Base-by-base conservation (phyloP, 2,329 filamentous ascomycete species). In the Trichoderma afroharzianum region DNA sequence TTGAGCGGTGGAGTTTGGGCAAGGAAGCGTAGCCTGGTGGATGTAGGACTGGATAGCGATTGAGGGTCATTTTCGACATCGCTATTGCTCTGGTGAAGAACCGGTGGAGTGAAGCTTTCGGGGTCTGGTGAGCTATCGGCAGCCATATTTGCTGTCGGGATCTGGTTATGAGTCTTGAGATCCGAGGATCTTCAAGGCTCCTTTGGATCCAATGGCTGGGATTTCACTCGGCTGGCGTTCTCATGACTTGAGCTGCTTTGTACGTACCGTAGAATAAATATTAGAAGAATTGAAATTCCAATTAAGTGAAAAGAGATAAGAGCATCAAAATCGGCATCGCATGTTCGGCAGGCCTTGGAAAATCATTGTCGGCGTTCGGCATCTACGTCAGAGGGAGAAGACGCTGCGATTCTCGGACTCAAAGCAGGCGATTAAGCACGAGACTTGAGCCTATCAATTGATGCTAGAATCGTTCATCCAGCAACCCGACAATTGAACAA, bases 341-440 rank as follows among this genome's bases (percentile, higher is more conserved):
- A 66, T 21, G 18, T 57, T 66, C 63, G 63, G 63, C 21, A 39
- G 47, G 3, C 30, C 8, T 11, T n/a, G 9, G 43, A 47, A 47
- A 11, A 68, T 68, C 55, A 68, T 68, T 12, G n/a, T 57, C 66
- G 66, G 66, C 66, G 15, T 68, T 68, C 66, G 66, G 66, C 66
- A 68, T 68, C 53, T 68, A 59, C 66, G 66, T 61, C 66, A 50
- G 55, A 61, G 33, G 28, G 21, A 39, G 15, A 57, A 18, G n/a
- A 12, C 2, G 18, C 8, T 57, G 63, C 30, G 26, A 36, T 26
- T 39, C 18, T n/a, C 63, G 12, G 50, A 24, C 21, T 55, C 21
- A 5, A 57, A 26, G 43, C 36, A 26, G 33, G 43, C 12, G 53
- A 21, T 32, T 21, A 6, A 15, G 24, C 53, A 58, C n/a, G 7